Base-by-base conservation (phyloP, 179 eudicot species). In the Nepenthes alata region DNA sequence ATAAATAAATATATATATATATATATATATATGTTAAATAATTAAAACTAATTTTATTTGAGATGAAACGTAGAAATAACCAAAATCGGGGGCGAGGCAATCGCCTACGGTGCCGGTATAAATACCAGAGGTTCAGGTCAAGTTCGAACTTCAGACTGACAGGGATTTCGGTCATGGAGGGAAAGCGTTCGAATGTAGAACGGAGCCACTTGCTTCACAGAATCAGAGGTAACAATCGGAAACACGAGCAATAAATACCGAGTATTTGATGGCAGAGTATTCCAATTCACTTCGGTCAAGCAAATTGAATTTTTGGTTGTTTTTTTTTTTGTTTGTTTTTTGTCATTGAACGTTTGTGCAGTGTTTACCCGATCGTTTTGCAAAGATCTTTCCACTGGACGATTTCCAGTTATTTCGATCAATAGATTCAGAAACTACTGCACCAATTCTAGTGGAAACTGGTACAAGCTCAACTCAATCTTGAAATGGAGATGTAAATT, bases 401-500 rank as follows among this genome's bases (percentile, higher is more conserved):
- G 81, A 61, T 75, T 73, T 57, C 95, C 87, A 1, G 64, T 63
- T 64, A 59, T 89, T 48, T 67, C 57, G 65, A 81, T 91, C 61
- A 80, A 81, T 60, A 85, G 82, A 37, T 91, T 86, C 84, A 67
- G 80, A 65, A 89, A 82, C 54, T 91, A 89, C 66, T 91, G 98
- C 81, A 57, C 77, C 2, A 83, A 78, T 70, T 57, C 75, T 51
- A 16, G 74, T 38, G 84, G 84, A 75, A 81, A 74, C 61, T 91
- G 95, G 96, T 91, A 71, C 39, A 66, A 35, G 37, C 61, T 45
- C 58, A 64, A 11, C 37, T 47, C 7, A 44, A 8, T 11, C 6
- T 55, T 14, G 44, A 3, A 38, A 55, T 34, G 3, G 11, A 8
- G 44, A 55, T 25, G 3, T 35, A 37, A 25, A 5, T 5, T 11